Percentiles rank a stretch among this genome's conserved stretches.
Conservation (phyloP, 164 flowering plant species). For the Cinnamomum chago region DNA sequence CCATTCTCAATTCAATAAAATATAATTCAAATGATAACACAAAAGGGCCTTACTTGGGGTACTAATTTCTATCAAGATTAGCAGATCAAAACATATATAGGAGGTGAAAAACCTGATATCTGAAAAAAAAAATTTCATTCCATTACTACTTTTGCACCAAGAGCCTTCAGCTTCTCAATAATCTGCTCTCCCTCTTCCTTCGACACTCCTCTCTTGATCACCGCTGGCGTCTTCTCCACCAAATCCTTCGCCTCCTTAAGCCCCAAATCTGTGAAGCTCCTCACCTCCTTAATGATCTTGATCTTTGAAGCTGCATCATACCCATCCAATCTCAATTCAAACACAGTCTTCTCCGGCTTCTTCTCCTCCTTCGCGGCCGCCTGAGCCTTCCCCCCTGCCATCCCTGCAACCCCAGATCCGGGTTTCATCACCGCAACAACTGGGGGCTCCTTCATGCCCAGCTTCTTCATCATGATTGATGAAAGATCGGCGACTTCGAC, state of each 20-base stretch:
- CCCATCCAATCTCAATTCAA: conserved; percentile 64
- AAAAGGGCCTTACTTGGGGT: not conserved
- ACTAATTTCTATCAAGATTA: conserved; percentile 1
- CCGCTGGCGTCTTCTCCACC: conserved; percentile 74
- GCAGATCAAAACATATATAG: not conserved
- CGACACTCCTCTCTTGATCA: conserved; percentile 67
- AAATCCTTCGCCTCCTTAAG: conserved; percentile 85
- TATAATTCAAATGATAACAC: not conserved
- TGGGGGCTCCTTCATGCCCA: conserved; percentile 60
- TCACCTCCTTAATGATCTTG: conserved; percentile 73
- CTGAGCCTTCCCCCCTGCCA: conserved; percentile 23
- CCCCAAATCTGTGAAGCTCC: conserved; percentile 76
- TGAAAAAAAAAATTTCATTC: conserved; percentile 31
- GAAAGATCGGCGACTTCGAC: conserved; percentile 57
- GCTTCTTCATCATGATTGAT: conserved; percentile 61
- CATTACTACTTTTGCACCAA: conserved; percentile 81
- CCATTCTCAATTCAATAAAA: too few species aligned
- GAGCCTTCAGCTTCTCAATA: conserved; percentile 74
- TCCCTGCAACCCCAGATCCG: conserved; percentile 32
- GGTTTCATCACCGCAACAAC: conserved; percentile 65
- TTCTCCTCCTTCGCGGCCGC: conserved; percentile 57
- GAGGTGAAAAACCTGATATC: not conserved
- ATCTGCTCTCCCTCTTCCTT: conserved; percentile 77
- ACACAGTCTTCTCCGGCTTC: conserved; percentile 72
- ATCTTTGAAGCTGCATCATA: conserved; percentile 76